Evolutionary conservation across 176 grass and related monocot genomes (phyloP), one percentile per base, ranked within the genome.

Genomic region (Oryza coarctata): DNA sequence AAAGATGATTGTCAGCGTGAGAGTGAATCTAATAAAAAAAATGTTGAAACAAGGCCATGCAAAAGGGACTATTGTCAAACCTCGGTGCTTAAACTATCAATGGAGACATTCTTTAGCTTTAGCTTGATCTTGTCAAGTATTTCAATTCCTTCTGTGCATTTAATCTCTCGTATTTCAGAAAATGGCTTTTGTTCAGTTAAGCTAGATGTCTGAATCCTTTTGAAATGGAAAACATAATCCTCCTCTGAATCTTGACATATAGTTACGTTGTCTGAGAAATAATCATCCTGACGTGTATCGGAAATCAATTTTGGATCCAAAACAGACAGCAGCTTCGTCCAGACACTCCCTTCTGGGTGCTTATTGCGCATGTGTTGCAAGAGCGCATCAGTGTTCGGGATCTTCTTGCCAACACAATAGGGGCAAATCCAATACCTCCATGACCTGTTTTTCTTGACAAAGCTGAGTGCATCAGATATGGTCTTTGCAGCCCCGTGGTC

Each of bases 351-450:
- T 66, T 33, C 36, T 12, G 66, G 20, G 34, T 69, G 66, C 20
- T 69, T 69, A 9, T 12, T 69, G 66, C 6, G 20, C 34, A 69
- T 39, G 66, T 69, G 66, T 69, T 4, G 9, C 66, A 69, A 38
- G 33, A 69, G 30, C 3, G 34, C 32, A 69, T 39, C 30, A 9
- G 34, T 20, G 18, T 39, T 20, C 1, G 34, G 31, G 13, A 69
- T n/a, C 66, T 69, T 69, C 33, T 69, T 69, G 33, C 66, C 66
- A 69, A n/a, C 66, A 69, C 66, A 69, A 39, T 38, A 12, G 9
- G 66, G 66, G 66, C 66, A 69, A 69, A 69, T 69, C 66, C 34
- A 69, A 22, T 20, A 69, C 34, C 66, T 69, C 66, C 66, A 69
- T 23, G 66, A 69, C 31, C 34, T 12, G 34, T n/a, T 35, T 69